Percentiles rank a stretch among this genome's conserved stretches.
These are phyloP conservation scores for Solanum stenotomum DNA, from an alignment of 257 asterid genomes.

Conservation along the genomic window DNA sequence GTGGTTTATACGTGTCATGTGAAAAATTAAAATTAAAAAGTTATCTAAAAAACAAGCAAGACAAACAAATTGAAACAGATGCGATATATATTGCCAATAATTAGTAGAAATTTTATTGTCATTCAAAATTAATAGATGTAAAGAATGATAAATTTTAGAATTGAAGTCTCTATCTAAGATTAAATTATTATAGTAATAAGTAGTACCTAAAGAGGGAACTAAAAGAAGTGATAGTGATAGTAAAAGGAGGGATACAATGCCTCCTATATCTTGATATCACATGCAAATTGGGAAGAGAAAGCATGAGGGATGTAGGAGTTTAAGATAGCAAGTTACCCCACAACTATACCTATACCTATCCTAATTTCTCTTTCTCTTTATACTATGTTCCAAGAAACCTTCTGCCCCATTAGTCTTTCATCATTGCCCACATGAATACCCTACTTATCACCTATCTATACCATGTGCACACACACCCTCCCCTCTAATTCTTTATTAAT, in stretches of 20 bases:
- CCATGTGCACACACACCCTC: not conserved
- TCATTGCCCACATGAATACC: slow-evolving; percentile 7
- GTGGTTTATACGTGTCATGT: too few species aligned
- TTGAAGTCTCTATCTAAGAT: not conserved
- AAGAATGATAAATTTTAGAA: not conserved
- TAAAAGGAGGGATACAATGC: not conserved
- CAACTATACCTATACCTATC: not conserved
- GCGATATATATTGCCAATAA: too few species aligned
- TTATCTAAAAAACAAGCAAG: too few species aligned
- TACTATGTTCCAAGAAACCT: slow-evolving; percentile 7
- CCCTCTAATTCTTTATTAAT: not conserved
- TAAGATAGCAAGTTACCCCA: not conserved
- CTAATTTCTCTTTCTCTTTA: not conserved
- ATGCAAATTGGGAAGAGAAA: not conserved
- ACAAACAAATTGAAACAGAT: too few species aligned
- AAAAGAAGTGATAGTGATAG: not conserved
- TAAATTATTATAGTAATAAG: not conserved
- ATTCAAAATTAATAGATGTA: not conserved
- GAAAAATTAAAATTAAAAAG: too few species aligned
- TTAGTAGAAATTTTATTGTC: not conserved
- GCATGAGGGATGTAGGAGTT: slow-evolving; percentile 8
- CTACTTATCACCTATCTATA: not conserved
- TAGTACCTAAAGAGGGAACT: not conserved
- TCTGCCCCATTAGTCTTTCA: slow-evolving; percentile 1
- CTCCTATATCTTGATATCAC: not conserved